Evolutionary conservation across 1,139 yeast genomes (phyloP).

Genomic region (Arxiozyma heterogenica): DNA sequence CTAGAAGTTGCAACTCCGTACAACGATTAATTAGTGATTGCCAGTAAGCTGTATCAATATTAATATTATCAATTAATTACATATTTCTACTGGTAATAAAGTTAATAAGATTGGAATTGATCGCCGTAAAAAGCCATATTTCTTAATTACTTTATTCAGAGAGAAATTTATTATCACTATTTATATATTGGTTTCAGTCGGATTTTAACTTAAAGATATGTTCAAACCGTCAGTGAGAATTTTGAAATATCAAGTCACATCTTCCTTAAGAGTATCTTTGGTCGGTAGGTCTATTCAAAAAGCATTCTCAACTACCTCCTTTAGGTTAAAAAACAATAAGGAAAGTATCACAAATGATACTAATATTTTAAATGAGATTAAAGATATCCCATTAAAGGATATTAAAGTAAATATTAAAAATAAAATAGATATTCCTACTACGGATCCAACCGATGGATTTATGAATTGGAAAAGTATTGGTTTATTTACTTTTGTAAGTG

Average conservation of each 20-base stretch:
- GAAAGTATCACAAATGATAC: neutral
- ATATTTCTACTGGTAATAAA: too few relatives aligned
- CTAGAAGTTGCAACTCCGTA: too few relatives aligned
- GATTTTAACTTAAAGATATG: neutral
- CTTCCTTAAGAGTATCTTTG: neutral
- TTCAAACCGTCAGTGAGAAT: neutral
- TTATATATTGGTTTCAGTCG: neutral
- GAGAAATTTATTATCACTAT: neutral
- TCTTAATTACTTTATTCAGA: neutral
- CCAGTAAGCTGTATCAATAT: neutral
- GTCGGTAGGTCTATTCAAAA: neutral
- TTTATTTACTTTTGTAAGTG: conserved; percentile 2
- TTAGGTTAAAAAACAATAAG: neutral
- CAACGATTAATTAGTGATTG: neutral
- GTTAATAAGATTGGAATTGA: neutral
- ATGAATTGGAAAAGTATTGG: conserved; percentile 8
- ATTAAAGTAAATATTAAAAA: conserved; percentile 1
- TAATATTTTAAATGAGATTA: conserved; percentile 2
- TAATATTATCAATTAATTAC: too few relatives aligned
- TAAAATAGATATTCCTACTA: neutral
- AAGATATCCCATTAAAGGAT: conserved; percentile 4
- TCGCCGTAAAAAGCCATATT: neutral
- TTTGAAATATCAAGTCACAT: neutral
- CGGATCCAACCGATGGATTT: conserved; percentile 18
- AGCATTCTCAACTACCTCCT: neutral